Base-by-base conservation (phyloP, 1,284 basidiomycete species). In the Pseudozyma flocculosa region DNA sequence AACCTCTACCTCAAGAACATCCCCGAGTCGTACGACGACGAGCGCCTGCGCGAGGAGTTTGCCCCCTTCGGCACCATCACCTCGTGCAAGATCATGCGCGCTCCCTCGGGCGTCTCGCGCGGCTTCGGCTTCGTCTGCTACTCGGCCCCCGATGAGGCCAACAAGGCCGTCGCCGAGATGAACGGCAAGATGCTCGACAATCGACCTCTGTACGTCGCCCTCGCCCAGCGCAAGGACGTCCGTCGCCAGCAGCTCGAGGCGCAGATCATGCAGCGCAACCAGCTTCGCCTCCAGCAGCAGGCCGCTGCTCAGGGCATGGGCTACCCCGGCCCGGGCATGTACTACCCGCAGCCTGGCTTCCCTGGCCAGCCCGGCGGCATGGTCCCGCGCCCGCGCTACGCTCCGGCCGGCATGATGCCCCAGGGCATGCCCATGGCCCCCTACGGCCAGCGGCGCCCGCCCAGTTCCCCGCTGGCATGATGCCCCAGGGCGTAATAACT, bases 171-270 rank as follows among this genome's bases (percentile, higher is more conserved):
- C 65, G 90, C 92, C 50, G 95, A 99, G 83, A 96, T 99, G 93
- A 98, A 98, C 85, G 96, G 96, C 85, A 97, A 97, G 84, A 98
- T 98, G 89, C 91, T 98, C 78, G 93, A 94, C 69, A 86, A 89
- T 76, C 98, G 98, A 82, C 95, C 95, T 48, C 87, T 99, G 73
- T 99, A 98, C 80, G 95, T 99, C 78, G 94, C 94, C 48, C 87
- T 97, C 59, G 95, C 95, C 70, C 95, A 99, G 81, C 92, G 94
- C 74, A 93, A 94, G 73, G 95, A 99, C 78, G 91, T 94, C 72
- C 90, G 95, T 78, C 87, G 94, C 76, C 95, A 98, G 81, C 94
- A 98, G 80, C 86, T 99, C 74, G 95, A 98, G 84, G 92, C 90
- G 75, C 95, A 98, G 63, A 72, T 78, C 63, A 76, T 78, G 73